These are phyloP conservation scores for Hibiscus trionum DNA, from an alignment of 345 rosid genomes.

Conservation along the genomic window DNA sequence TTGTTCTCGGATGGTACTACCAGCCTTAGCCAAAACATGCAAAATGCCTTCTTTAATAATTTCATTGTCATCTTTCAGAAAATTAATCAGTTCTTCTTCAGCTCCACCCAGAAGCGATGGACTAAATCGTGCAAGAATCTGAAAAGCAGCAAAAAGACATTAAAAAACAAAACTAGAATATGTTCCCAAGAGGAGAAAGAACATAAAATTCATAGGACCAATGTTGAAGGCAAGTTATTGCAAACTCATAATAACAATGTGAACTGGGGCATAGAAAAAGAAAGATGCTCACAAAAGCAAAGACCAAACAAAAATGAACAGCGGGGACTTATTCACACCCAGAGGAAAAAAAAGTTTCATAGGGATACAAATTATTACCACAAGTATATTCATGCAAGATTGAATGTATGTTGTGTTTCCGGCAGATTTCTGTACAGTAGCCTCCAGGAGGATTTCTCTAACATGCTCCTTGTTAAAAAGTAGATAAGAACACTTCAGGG, in stretches of 20 bases:
- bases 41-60: slow-evolving; percentile 79
- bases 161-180: background rate
- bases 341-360: slow-evolving; percentile 2
- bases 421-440: slow-evolving; percentile 47
- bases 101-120: slow-evolving; percentile 70
- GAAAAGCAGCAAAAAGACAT: slow-evolving; percentile 19
- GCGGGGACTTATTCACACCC: background rate
- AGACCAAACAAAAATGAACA: background rate
- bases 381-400: slow-evolving; percentile 86
- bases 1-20: slow-evolving; percentile 90
- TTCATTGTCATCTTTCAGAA: slow-evolving; percentile 82
- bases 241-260: background rate
- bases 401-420: slow-evolving; percentile 38
- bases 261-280: background rate
- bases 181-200: background rate
- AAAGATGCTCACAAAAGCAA: background rate
- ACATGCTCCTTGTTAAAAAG: slow-evolving; percentile 86
- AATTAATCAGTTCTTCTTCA: slow-evolving; percentile 72
- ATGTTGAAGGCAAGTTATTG: background rate
- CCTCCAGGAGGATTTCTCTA: slow-evolving; percentile 70
- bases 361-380: slow-evolving; percentile 47
- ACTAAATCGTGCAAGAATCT: slow-evolving; percentile 84
- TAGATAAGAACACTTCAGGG: slow-evolving; percentile 79
- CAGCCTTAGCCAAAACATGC: slow-evolving; percentile 92
- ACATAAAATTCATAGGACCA: background rate